phyloP scores from a whole-genome alignment of 1,139 yeast species.

The Pichia sp. region DNA sequence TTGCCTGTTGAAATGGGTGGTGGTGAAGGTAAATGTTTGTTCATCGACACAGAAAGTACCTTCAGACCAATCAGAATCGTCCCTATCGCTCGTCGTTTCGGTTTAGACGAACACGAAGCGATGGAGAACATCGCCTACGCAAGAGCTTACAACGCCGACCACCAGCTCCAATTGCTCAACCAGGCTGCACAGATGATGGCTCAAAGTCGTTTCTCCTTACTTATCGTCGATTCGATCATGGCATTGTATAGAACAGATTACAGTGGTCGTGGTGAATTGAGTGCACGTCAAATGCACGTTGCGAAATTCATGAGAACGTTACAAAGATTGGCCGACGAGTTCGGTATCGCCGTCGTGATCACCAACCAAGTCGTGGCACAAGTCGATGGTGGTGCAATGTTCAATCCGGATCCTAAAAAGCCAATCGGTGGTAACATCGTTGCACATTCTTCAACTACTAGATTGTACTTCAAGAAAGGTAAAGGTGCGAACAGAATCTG shows the following conservation, averaged over 20 bases:
- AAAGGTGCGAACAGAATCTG: constrained; percentile 91
- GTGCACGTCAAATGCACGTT: constrained; percentile 93
- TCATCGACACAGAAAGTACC: constrained; percentile 96
- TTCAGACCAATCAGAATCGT: constrained; percentile 90
- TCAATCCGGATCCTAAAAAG: constrained; percentile 97
- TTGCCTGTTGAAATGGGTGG: constrained; percentile 98
- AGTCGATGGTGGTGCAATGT: constrained; percentile 87
- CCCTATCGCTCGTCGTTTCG: constrained; percentile 89
- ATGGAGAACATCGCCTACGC: constrained; percentile 97
- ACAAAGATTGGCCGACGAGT: constrained; percentile 94
- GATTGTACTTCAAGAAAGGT: constrained; percentile 87
- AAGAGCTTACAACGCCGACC: constrained; percentile 96
- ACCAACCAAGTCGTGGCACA: constrained; percentile 99
- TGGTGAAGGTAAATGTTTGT: constrained; percentile 97
- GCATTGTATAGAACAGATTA: constrained; percentile 94
- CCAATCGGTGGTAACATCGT: constrained; percentile 99
- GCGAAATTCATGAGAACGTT: constrained; percentile 91
- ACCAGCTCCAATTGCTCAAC: constrained; percentile 80
- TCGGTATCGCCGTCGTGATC: constrained; percentile 95
- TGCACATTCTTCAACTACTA: constrained; percentile 95
- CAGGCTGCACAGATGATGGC: constrained; percentile 98
- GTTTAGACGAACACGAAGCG: constrained; percentile 92
- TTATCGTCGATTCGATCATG: constrained; percentile 96
- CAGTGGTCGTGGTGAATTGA: constrained; percentile 93
- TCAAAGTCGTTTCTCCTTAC: constrained; percentile 77